Evolutionary conservation across 1,284 basidiomycete genomes (phyloP).

Genomic region (Fomitiporia mediterranea): DNA sequence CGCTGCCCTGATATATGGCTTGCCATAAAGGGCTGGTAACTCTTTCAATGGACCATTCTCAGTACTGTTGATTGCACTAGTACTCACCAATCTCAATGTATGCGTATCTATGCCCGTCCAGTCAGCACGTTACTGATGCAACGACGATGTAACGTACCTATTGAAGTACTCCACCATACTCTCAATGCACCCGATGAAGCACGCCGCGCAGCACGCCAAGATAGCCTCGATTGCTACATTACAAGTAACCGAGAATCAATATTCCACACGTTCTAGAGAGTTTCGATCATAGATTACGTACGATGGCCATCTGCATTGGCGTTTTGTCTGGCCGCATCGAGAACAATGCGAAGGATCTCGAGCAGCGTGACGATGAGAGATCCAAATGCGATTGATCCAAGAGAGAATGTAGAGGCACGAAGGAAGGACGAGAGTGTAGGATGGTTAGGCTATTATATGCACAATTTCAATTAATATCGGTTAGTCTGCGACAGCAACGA

Average conservation of each 20-base stretch:
- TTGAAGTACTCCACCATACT: constrained; percentile 79
- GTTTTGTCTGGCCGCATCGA: constrained; percentile 62
- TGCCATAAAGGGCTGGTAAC: constrained; percentile 73
- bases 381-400: constrained; percentile 89
- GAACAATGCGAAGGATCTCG: constrained; percentile 66
- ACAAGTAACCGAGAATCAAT: neutral
- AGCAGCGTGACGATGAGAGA: constrained; percentile 85
- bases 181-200: constrained; percentile 74
- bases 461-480: too few species aligned
- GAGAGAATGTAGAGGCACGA: constrained; percentile 78
- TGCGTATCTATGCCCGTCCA: constrained; percentile 52
- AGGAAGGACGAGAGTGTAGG: constrained; percentile 70
- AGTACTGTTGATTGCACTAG: constrained; percentile 6
- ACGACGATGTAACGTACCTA: constrained; percentile 39
- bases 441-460: constrained; percentile 53
- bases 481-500: too few species aligned
- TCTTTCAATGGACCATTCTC: constrained; percentile 1
- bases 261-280: neutral
- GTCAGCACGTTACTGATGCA: neutral
- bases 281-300: constrained; percentile 34
- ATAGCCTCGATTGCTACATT: constrained; percentile 60
- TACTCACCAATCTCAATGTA: constrained; percentile 74
- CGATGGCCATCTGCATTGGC: constrained; percentile 70
- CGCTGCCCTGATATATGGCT: constrained; percentile 80
- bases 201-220: constrained; percentile 77